A percentile compares a stretch with the other conserved stretches of the same genome.
Conservation (phyloP, 306 rosid genomes). For the Begonia fuchsioides region DNA sequence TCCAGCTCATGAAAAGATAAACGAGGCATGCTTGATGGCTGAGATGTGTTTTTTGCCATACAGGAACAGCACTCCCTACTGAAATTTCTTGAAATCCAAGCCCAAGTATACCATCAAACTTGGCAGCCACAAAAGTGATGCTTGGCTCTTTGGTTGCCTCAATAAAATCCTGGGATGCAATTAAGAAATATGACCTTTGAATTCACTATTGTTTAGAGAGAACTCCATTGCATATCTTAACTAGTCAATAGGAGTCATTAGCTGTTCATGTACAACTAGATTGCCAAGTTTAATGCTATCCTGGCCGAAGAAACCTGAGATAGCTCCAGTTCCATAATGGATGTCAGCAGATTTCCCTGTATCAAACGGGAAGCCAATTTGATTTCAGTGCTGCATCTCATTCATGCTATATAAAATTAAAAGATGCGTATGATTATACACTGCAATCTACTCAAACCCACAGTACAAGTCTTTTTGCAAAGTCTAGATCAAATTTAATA, state of each 20-base stretch:
- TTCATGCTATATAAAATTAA: too few species aligned
- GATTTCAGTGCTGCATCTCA: too few species aligned
- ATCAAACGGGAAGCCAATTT: not conserved
- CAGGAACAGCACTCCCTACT: conserved; percentile 29
- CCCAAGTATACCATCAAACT: conserved; percentile 41
- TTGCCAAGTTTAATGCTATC: conserved; percentile 38
- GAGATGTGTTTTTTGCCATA: conserved; percentile 11
- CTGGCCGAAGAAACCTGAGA: conserved; percentile 38
- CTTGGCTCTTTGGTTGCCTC: conserved; percentile 49
- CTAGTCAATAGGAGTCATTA: conserved; percentile 1
- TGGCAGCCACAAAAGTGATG: conserved; percentile 29
- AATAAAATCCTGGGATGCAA: conserved; percentile 25
- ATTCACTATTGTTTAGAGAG: not conserved
- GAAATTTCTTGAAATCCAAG: conserved; percentile 44
- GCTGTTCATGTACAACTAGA: conserved; percentile 39
- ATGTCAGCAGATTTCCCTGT: conserved; percentile 38
- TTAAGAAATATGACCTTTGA: not conserved
- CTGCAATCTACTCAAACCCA: too few species aligned
- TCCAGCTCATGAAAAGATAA: too few species aligned
- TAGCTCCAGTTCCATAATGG: conserved; percentile 44
- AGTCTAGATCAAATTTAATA: too few species aligned
- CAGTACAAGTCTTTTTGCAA: too few species aligned
- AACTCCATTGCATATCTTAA: not conserved
- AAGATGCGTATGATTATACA: too few species aligned
- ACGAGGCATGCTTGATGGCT: too few species aligned